These are phyloP conservation scores for Posidonia oceanica DNA, from an alignment of 116 monocot species.

Conservation along the genomic window DNA sequence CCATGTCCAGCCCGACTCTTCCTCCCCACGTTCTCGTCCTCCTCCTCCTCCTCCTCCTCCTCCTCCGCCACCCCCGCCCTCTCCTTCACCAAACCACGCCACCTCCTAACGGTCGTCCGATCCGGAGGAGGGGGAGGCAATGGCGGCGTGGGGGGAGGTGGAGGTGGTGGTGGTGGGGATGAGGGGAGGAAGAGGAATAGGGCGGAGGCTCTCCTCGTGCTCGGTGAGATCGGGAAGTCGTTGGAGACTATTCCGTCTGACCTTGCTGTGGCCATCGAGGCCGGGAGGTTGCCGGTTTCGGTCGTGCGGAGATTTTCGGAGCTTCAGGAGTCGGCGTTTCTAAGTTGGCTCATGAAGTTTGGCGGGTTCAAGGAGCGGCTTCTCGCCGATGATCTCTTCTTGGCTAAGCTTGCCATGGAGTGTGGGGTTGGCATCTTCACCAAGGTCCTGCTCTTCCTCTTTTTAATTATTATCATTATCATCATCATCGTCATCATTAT, in stretches of 20 bases:
- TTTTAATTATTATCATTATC: neutral
- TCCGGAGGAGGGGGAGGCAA: slow-evolving; percentile 7
- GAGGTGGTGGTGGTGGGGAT: slow-evolving; percentile 16
- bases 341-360: slow-evolving; percentile 75
- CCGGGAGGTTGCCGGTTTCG: slow-evolving; percentile 41
- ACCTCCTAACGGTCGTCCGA: slow-evolving; percentile 8
- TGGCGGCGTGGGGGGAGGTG: slow-evolving; percentile 4
- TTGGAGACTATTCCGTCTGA: slow-evolving; percentile 55
- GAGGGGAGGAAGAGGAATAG: slow-evolving; percentile 23
- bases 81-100: neutral
- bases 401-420: slow-evolving; percentile 75
- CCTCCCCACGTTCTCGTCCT: neutral
- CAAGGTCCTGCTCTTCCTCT: slow-evolving; percentile 26
- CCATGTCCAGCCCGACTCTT: neutral
- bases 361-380: slow-evolving; percentile 72
- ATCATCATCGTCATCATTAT: neutral
- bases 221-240: slow-evolving; percentile 32
- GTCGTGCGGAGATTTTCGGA: slow-evolving; percentile 41
- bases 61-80: neutral
- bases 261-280: slow-evolving; percentile 47
- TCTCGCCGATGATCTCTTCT: slow-evolving; percentile 73
- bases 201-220: slow-evolving; percentile 38
- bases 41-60: neutral
- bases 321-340: slow-evolving; percentile 42
- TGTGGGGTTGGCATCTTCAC: slow-evolving; percentile 81